Percentiles rank a stretch among this genome's conserved stretches.
phyloP scores from a whole-genome alignment of 345 rosid genomes.

The Raphanus sativus region DNA sequence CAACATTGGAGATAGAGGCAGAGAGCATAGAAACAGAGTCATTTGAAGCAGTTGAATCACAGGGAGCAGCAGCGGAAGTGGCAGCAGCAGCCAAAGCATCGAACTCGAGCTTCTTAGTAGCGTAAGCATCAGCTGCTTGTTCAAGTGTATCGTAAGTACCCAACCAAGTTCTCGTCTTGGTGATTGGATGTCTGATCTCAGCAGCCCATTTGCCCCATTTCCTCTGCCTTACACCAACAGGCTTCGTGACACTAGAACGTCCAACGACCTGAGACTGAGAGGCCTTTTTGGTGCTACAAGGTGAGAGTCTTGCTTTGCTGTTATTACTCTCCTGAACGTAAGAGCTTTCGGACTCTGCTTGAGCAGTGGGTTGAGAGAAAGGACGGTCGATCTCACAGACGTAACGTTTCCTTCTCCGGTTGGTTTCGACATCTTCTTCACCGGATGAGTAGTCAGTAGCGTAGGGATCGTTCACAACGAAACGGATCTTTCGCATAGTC shows the following conservation, averaged over 20 bases:
- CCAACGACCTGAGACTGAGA: constrained; percentile 24
- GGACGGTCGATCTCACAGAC: constrained; percentile 63
- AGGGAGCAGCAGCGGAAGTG: neutral
- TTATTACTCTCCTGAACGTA: constrained; percentile 59
- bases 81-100: constrained; percentile 48
- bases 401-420: constrained; percentile 45
- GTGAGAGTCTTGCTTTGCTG: constrained; percentile 31
- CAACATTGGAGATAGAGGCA: constrained; percentile 36
- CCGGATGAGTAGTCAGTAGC: constrained; percentile 85
- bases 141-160: constrained; percentile 83
- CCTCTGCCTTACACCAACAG: constrained; percentile 80
- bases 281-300: neutral
- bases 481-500: constrained; percentile 57
- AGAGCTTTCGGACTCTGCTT: constrained; percentile 48
- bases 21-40: constrained; percentile 15
- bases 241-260: constrained; percentile 19
- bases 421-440: constrained; percentile 75
- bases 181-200: constrained; percentile 81
- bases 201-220: constrained; percentile 99
- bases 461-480: constrained; percentile 75
- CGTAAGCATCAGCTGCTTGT: constrained; percentile 85
- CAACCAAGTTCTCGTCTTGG: constrained; percentile 73
- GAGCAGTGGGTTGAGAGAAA: constrained; percentile 25
- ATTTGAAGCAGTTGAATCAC: constrained; percentile 12
- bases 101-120: constrained; percentile 64